phyloP scores from a whole-genome alignment of 768 basidiomycete species.

The Boletus reticuloceps region DNA sequence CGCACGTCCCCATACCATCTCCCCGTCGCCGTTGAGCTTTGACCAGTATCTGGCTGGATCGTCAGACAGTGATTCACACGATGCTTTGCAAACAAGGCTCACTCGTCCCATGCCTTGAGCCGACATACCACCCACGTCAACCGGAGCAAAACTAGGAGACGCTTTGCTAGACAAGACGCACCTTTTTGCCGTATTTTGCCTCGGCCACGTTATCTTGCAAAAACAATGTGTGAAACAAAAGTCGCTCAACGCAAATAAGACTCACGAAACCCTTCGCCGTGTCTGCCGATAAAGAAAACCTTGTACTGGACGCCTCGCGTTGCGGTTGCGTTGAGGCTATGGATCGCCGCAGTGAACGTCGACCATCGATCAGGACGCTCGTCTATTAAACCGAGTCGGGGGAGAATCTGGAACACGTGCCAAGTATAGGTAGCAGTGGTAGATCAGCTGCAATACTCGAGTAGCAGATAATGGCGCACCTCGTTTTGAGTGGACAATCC shows the following conservation, averaged over 20 bases:
- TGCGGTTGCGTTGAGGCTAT: slow-evolving; percentile 27
- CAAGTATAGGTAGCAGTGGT: too few species aligned
- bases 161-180: slow-evolving; percentile 1
- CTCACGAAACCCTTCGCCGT: slow-evolving; percentile 45
- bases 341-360: slow-evolving; percentile 37
- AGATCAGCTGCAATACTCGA: not conserved
- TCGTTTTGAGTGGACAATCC: not conserved
- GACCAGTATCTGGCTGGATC: slow-evolving; percentile 44
- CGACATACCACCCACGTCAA: not conserved
- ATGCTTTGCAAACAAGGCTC: not conserved
- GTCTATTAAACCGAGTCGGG: slow-evolving; percentile 5
- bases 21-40: slow-evolving; percentile 41
- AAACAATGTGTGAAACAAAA: not conserved
- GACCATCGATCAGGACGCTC: slow-evolving; percentile 46
- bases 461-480: not conserved
- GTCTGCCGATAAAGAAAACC: slow-evolving; percentile 59
- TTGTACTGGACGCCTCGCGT: slow-evolving; percentile 35
- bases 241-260: not conserved
- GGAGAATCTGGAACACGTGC: not conserved
- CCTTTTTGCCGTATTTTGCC: slow-evolving; percentile 51
- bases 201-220: slow-evolving; percentile 65
- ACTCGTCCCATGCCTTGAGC: slow-evolving; percentile 6
- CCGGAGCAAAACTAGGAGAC: not conserved
- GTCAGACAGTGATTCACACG: not conserved
- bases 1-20: slow-evolving; percentile 66